These are phyloP conservation scores for Tolypocladium pustulatum DNA, from an alignment of 2,329 filamentous ascomycete genomes.

Conservation along the genomic window DNA sequence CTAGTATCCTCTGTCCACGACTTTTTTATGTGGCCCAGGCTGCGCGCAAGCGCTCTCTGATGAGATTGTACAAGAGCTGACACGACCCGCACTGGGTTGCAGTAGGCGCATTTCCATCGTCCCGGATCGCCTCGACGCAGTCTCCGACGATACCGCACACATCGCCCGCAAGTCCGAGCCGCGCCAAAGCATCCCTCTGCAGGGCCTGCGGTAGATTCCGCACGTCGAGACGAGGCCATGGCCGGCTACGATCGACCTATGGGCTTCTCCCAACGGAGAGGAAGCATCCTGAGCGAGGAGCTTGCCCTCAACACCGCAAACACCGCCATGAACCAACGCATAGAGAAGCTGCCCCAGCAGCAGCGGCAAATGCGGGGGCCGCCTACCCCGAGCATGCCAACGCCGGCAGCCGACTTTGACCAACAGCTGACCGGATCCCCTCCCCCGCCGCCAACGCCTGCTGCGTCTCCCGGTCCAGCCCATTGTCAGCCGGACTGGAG, in stretches of 20 bases:
- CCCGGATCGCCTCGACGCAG: background rate
- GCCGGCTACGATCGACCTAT: constrained; percentile 33
- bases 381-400: constrained; percentile 57
- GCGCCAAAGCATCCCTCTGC: background rate
- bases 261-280: constrained; percentile 52
- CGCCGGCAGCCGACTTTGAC: constrained; percentile 52
- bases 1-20: background rate
- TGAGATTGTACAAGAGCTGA: constrained; percentile 6
- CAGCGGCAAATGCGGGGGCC: constrained; percentile 40
- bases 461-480: constrained; percentile 53
- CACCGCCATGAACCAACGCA: constrained; percentile 30
- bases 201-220: background rate
- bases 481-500: constrained; percentile 62
- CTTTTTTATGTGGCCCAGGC: background rate
- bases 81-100: constrained; percentile 3
- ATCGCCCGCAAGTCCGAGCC: background rate
- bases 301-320: constrained; percentile 41
- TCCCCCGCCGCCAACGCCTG: constrained; percentile 54
- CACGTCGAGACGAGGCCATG: constrained; percentile 12
- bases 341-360: constrained; percentile 38
- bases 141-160: background rate
- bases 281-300: constrained; percentile 47
- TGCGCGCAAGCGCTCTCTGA: background rate
- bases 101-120: constrained; percentile 3
- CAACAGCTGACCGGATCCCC: constrained; percentile 50